phyloP scores from a whole-genome alignment of 2,329 filamentous ascomycete species.

The Periconia macrospinosa region DNA sequence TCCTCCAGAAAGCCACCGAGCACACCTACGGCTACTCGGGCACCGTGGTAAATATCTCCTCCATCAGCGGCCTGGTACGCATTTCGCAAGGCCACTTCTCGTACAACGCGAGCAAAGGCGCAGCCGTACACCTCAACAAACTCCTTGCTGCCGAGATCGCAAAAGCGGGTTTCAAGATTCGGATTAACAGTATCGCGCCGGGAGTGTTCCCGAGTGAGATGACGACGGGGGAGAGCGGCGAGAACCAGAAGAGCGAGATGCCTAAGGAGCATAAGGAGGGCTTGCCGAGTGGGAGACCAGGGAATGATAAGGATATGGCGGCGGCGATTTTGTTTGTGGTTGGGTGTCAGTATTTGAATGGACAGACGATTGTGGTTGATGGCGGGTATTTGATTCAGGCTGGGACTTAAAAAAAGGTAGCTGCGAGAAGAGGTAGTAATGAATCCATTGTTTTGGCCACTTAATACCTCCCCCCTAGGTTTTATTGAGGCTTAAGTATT shows the following conservation, averaged over 20 bases:
- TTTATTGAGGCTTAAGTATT: too few relatives aligned
- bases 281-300: slow-evolving; percentile 55
- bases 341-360: slow-evolving; percentile 55
- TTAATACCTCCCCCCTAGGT: too few relatives aligned
- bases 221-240: slow-evolving; percentile 55
- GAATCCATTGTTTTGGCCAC: too few relatives aligned
- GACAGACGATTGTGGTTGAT: slow-evolving; percentile 54
- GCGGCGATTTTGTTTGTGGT: slow-evolving; percentile 58
- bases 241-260: slow-evolving; percentile 58
- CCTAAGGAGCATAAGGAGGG: slow-evolving; percentile 57
- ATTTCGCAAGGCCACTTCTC: slow-evolving; percentile 52
- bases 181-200: slow-evolving; percentile 61
- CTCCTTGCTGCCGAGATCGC: slow-evolving; percentile 58
- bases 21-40: slow-evolving; percentile 47
- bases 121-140: slow-evolving; percentile 57
- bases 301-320: slow-evolving; percentile 63
- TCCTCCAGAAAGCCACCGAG: slow-evolving; percentile 49
- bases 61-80: slow-evolving; percentile 50
- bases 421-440: not conserved
- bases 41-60: slow-evolving; percentile 51
- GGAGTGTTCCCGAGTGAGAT: slow-evolving; percentile 62
- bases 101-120: slow-evolving; percentile 55
- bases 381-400: slow-evolving; percentile 53
- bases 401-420: slow-evolving; percentile 23
- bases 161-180: slow-evolving; percentile 55